A percentile compares a stretch with the other conserved stretches of the same genome.
phyloP scores from a whole-genome alignment of 345 rosid genomes.

The Lumnitzera littorea region DNA sequence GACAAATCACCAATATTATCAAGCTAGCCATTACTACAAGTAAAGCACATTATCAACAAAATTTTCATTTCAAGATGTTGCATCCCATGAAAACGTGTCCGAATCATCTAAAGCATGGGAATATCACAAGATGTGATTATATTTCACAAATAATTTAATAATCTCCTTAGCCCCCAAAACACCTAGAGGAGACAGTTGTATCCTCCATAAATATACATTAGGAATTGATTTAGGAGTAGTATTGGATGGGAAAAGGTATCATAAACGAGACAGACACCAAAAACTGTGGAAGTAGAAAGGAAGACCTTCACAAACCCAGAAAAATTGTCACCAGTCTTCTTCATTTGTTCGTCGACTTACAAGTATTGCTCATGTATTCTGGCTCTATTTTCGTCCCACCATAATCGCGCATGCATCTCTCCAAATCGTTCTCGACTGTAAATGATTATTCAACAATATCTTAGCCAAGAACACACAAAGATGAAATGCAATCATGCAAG shows the following conservation, averaged over 20 bases:
- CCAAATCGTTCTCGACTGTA: slow-evolving; percentile 94
- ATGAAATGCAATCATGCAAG: too few species aligned
- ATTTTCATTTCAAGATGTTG: not conserved
- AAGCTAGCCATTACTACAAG: not conserved
- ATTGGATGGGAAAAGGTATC: not conserved
- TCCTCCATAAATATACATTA: slow-evolving; percentile 6
- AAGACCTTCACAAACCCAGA: not conserved
- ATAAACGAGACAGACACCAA: not conserved
- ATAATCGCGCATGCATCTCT: slow-evolving; percentile 89
- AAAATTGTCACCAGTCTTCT: slow-evolving; percentile 6
- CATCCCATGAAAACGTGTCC: slow-evolving; percentile 4
- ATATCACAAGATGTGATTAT: slow-evolving; percentile 2
- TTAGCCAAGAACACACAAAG: too few species aligned
- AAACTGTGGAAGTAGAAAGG: not conserved
- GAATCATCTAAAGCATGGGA: slow-evolving; percentile 3
- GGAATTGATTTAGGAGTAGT: slow-evolving; percentile 3
- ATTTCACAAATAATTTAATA: not conserved
- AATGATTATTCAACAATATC: not conserved
- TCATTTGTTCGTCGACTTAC: slow-evolving; percentile 19
- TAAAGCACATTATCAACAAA: slow-evolving; percentile 11
- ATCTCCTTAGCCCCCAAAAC: not conserved
- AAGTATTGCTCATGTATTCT: slow-evolving; percentile 91
- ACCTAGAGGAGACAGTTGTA: slow-evolving; percentile 3
- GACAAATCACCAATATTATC: not conserved
- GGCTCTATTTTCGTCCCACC: slow-evolving; percentile 99